These are phyloP conservation scores for Termitomyces sp. DNA, from an alignment of 768 basidiomycete genomes.

Conservation along the genomic window DNA sequence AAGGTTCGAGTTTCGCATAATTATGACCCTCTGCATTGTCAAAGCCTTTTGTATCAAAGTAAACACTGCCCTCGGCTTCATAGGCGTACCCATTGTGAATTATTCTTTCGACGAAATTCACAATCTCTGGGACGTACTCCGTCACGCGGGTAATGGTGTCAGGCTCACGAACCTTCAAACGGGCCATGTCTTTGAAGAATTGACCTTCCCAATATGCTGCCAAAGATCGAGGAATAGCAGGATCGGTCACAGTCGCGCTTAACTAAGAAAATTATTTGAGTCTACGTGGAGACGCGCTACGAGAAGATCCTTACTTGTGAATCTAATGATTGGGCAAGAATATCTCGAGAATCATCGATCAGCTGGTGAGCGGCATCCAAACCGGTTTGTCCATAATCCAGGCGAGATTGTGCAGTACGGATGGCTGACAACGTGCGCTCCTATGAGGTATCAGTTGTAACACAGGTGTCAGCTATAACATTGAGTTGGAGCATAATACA, in stretches of 20 bases:
- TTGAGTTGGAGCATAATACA: conserved; percentile 12
- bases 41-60: conserved; percentile 84
- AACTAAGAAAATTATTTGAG: conserved; percentile 35
- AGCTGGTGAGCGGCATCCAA: conserved; percentile 46
- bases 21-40: conserved; percentile 70
- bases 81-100: conserved; percentile 81
- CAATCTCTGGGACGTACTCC: conserved; percentile 95
- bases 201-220: conserved; percentile 85
- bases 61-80: conserved; percentile 70
- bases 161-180: conserved; percentile 81
- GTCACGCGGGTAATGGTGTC: conserved; percentile 93
- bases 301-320: conserved; percentile 45
- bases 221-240: conserved; percentile 73
- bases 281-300: not conserved
- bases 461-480: conserved; percentile 12
- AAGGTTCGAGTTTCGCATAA: conserved; percentile 94
- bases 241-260: conserved; percentile 79
- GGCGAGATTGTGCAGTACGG: conserved; percentile 34
- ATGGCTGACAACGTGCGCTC: conserved; percentile 48
- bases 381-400: conserved; percentile 35
- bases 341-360: conserved; percentile 71
- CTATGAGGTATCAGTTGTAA: conserved; percentile 26
- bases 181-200: conserved; percentile 90
- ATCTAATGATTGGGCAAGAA: conserved; percentile 70
- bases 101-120: conserved; percentile 80